Conservation (phyloP, 331 rosid genomes). For the Quercus lobata region DNA sequence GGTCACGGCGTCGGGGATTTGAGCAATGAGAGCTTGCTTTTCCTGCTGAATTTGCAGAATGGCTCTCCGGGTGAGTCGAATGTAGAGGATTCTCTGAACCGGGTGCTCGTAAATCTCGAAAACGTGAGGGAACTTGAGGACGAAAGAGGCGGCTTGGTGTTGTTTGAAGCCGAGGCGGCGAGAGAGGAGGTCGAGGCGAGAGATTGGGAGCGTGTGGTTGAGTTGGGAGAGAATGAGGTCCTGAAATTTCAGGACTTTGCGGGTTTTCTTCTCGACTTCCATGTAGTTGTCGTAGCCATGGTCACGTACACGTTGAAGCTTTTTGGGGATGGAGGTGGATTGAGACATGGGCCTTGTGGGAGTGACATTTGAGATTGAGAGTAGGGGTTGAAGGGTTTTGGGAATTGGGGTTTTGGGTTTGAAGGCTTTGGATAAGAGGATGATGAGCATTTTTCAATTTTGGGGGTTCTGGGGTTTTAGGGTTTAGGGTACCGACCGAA, state of each 20-base stretch:
- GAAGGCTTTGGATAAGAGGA: conserved; percentile 19
- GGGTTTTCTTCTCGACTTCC: conserved; percentile 81
- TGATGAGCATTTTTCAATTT: conserved; percentile 32
- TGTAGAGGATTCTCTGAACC: conserved; percentile 71
- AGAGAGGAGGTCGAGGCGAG: conserved; percentile 71
- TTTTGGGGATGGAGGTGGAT: conserved; percentile 80
- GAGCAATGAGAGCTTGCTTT: conserved; percentile 43
- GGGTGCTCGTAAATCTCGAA: conserved; percentile 90
- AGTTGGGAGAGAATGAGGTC: conserved; percentile 53
- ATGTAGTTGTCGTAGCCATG: conserved; percentile 86
- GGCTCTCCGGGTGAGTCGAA: conserved; percentile 69
- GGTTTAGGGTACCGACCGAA: conserved; percentile 7
- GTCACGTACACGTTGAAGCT: conserved; percentile 63
- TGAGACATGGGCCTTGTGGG: conserved; percentile 43
- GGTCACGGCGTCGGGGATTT: conserved; percentile 54
- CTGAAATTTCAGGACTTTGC: conserved; percentile 73
- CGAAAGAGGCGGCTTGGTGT: conserved; percentile 55
- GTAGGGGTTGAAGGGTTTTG: conserved; percentile 5
- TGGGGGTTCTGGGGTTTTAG: neutral
- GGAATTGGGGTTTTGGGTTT: conserved; percentile 16
- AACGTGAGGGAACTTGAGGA: conserved; percentile 78
- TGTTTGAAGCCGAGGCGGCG: conserved; percentile 74
- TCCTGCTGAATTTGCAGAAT: conserved; percentile 69
- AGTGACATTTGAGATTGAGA: conserved; percentile 11
- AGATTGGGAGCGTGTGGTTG: conserved; percentile 52